Base-by-base conservation (phyloP, 805 yeast genomes). In the Ogataea parapolymorpha region DNA sequence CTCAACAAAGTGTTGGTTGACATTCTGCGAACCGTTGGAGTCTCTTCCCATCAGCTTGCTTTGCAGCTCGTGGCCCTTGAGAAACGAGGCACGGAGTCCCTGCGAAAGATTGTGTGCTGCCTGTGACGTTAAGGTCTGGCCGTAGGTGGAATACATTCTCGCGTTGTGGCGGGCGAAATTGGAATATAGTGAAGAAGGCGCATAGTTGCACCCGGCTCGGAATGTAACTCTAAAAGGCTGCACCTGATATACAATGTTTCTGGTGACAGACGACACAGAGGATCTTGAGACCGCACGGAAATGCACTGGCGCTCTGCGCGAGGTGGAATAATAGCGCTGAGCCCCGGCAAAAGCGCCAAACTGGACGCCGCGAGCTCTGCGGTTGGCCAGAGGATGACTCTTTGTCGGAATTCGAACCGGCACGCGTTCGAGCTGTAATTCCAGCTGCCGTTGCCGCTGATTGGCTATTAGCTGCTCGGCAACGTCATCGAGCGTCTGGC, bases 91-190 rank as follows among this genome's bases (percentile, higher is more conserved):
- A 35, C 75, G 63, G 15, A 71, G 33, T 6, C 76, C 77, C 23
- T 74, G 59, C 1, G 84, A 76, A 59, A 82, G 64, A 53, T 73
- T 79, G 45, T 67, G 66, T 20, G 77, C 81, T 41, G 82, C 85
- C 50, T 80, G 81, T 39, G 72, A 74, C 2, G 81, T 65, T 11
- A 61, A 53, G 12, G 56, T 56, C 5, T 59, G 58, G 6, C 71
- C 67, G 45, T 57, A 66, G 1, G 68, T 61, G 9, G 69, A 61
- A 40, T 62, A 70, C 54, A 62, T 61, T 54, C 75, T 58, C 1
- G 66, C 56, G 32, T 63, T 64, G 17, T 66, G 62, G 33, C 55
- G 53, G 6, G 59, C 52, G 43, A 69, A 70, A 42, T 65, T 57
- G 22, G 59, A 53, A 41, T 67, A 70, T 16, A 68, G 49, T 3